phyloP scores from a whole-genome alignment of 2,329 filamentous ascomycete genomes.

The Emmonsiellopsis sp. region DNA sequence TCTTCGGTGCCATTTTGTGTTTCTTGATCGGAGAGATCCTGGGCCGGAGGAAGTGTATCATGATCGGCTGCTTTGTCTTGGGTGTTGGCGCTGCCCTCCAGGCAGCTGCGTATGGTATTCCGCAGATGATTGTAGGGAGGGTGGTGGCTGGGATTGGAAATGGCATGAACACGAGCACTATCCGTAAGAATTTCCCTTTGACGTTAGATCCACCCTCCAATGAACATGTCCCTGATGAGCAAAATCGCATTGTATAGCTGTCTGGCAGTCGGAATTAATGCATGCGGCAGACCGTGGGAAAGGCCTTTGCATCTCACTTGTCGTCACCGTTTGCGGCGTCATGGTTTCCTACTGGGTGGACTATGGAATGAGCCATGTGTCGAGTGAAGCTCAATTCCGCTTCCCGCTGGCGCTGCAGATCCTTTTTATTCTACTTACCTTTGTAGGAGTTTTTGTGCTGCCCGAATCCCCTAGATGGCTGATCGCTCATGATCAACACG shows the following conservation, averaged over 20 bases:
- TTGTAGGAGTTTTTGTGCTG: no score
- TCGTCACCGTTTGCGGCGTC: conserved; percentile 23
- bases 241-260: conserved; percentile 10
- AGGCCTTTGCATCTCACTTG: conserved; percentile 21
- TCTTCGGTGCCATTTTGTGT: conserved; percentile 45
- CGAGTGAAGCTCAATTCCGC: conserved; percentile 16
- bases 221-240: neutral
- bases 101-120: conserved; percentile 25
- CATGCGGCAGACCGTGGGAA: conserved; percentile 21
- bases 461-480: no score
- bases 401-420: conserved; percentile 13
- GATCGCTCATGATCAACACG: no score
- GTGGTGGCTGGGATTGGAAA: conserved; percentile 43
- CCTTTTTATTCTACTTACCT: no score
- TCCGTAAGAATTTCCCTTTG: conserved; percentile 20
- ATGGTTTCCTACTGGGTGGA: conserved; percentile 28
- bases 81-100: conserved; percentile 23
- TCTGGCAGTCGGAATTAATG: conserved; percentile 23
- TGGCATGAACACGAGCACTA: conserved; percentile 35
- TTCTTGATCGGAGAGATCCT: conserved; percentile 37
- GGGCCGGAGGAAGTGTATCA: conserved; percentile 40
- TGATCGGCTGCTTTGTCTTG: conserved; percentile 32
- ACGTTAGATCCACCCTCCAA: neutral
- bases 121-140: conserved; percentile 34
- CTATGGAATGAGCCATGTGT: conserved; percentile 22